Conservation (phyloP, 2,329 filamentous ascomycete genomes). For the Aspergillus udagawae region DNA sequence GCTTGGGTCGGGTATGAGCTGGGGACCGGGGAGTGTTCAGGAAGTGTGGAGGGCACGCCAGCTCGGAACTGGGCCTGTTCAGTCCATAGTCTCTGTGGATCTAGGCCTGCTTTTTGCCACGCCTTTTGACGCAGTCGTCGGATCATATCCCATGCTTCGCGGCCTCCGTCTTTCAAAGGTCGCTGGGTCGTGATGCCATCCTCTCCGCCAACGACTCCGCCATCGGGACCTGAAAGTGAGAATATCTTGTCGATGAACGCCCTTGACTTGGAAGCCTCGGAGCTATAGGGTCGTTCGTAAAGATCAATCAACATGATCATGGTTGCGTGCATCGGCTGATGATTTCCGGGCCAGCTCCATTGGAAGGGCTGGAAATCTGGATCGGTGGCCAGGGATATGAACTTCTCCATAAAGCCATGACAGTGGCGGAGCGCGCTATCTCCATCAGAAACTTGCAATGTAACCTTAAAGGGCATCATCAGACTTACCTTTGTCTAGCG, state of each 20-base stretch:
- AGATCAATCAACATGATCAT: conserved; percentile 49
- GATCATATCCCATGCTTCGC: conserved; percentile 48
- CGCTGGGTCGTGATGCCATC: conserved; percentile 42
- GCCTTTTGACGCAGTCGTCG: conserved; percentile 44
- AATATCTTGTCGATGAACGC: conserved; percentile 47
- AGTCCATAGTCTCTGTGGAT: conserved; percentile 45
- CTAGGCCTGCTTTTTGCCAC: conserved; percentile 46
- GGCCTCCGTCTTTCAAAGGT: conserved; percentile 45
- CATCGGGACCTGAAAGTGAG: conserved; percentile 42
- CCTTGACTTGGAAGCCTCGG: conserved; percentile 42
- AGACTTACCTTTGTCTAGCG: conserved; percentile 41
- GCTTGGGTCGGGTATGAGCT: conserved; percentile 8
- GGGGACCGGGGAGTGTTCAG: conserved; percentile 13
- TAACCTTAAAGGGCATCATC: background rate
- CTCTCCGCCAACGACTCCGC: conserved; percentile 44
- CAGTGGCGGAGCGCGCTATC: conserved; percentile 43
- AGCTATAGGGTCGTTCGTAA: conserved; percentile 44
- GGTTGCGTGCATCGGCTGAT: conserved; percentile 23
- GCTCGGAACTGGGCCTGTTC: conserved; percentile 43
- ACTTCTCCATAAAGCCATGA: conserved; percentile 48
- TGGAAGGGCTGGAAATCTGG: conserved; percentile 46
- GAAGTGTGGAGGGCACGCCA: conserved; percentile 23
- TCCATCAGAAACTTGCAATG: conserved; percentile 4
- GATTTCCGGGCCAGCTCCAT: conserved; percentile 45
- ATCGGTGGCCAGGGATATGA: conserved; percentile 45